phyloP scores from a whole-genome alignment of 305 asterid genomes.

The Solanum aculeatissimum region DNA sequence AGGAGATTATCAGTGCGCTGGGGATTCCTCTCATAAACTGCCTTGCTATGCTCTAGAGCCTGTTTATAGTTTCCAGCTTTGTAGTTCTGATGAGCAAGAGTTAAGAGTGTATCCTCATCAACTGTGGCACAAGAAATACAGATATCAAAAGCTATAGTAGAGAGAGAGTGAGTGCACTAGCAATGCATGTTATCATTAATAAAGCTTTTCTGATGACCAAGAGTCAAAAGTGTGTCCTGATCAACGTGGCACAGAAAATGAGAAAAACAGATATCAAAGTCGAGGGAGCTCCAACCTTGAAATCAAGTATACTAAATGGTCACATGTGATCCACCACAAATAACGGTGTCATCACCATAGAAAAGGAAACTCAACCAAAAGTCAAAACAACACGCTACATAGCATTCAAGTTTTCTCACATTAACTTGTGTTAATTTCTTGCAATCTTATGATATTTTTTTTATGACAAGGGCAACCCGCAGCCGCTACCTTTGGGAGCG shows the following conservation, averaged over 20 bases:
- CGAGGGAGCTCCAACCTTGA: neutral
- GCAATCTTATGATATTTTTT: neutral
- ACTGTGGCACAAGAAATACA: conserved; percentile 33
- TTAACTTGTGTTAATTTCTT: neutral
- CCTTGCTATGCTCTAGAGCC: conserved; percentile 84
- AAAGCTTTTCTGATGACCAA: conserved; percentile 65
- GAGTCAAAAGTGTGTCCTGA: conserved; percentile 65
- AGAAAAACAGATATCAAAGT: neutral
- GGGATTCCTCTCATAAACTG: conserved; percentile 71
- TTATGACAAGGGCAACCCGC: no score
- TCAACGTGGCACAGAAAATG: conserved; percentile 41
- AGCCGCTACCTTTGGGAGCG: no score
- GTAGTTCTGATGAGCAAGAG: conserved; percentile 86
- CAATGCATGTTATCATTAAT: neutral
- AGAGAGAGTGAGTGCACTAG: neutral
- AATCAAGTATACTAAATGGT: neutral
- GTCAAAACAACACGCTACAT: neutral
- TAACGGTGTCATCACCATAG: neutral
- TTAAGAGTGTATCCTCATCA: conserved; percentile 77
- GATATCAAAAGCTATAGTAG: neutral
- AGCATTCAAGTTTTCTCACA: neutral
- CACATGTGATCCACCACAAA: neutral
- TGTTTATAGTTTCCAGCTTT: conserved; percentile 75
- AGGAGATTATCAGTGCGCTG: conserved; percentile 94
- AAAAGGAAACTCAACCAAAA: neutral